Conservation (phyloP, 2,329 filamentous ascomycete species). For the Colletotrichum sp. region DNA sequence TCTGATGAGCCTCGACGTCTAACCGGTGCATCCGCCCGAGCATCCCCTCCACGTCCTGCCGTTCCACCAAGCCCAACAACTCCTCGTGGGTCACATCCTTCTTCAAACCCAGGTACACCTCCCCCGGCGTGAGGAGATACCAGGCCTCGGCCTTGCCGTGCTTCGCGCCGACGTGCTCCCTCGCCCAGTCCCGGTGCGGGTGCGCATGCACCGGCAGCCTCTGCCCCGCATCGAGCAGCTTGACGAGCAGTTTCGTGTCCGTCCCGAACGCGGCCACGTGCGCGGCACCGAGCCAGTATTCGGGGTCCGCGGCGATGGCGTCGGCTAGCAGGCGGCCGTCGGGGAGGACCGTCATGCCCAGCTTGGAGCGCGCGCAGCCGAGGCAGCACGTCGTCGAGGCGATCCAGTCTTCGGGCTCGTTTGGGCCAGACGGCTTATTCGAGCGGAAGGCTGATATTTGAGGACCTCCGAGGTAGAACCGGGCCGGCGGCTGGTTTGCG, state of each 20-base stretch:
- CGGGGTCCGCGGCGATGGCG: not conserved
- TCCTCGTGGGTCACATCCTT: not conserved
- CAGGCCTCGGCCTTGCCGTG: slow-evolving; percentile 27
- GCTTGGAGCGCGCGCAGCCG: not conserved
- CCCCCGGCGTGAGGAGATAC: not conserved
- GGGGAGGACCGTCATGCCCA: not conserved
- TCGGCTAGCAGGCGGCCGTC: not conserved
- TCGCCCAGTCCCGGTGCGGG: slow-evolving; percentile 23
- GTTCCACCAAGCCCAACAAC: not conserved
- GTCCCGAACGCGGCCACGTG: not conserved
- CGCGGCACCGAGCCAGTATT: not conserved
- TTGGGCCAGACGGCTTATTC: not conserved
- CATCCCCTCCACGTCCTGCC: not conserved
- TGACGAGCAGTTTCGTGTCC: slow-evolving; percentile 26
- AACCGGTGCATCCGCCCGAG: not conserved
- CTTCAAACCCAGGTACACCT: not conserved
- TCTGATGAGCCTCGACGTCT: not conserved
- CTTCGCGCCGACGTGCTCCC: slow-evolving; percentile 14
- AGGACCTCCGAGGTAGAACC: not conserved
- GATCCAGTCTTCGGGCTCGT: not conserved
- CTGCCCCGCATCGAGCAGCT: slow-evolving; percentile 26
- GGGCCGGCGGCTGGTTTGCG: not conserved
- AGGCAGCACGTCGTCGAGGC: not conserved
- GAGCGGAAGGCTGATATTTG: not conserved
- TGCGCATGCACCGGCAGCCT: slow-evolving; percentile 26